These are phyloP conservation scores for Penicillium sp. DNA, from an alignment of 2,329 filamentous ascomycete genomes.

Conservation along the genomic window DNA sequence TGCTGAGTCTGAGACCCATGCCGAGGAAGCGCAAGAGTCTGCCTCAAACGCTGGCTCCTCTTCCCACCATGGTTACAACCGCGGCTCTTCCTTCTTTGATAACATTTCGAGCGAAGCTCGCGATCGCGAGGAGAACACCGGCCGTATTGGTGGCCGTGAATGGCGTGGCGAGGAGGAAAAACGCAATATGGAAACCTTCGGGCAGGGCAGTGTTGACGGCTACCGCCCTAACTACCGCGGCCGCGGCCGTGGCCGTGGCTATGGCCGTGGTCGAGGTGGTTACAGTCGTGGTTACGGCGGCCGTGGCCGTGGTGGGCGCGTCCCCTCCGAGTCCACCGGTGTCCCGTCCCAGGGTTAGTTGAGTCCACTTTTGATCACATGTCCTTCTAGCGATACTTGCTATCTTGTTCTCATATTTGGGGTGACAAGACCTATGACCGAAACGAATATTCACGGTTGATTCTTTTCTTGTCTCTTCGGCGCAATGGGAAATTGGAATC, in stretches of 20 bases:
- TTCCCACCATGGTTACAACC: conserved; percentile 68
- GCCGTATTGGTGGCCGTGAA: conserved; percentile 72
- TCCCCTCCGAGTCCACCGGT: conserved; percentile 38
- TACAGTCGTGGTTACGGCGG: conserved; percentile 43
- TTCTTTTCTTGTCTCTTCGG: conserved; percentile 22
- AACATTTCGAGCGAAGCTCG: conserved; percentile 94
- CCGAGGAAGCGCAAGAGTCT: conserved; percentile 44
- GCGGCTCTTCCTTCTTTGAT: conserved; percentile 88
- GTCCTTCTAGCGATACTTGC: conserved; percentile 21
- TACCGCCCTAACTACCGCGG: conserved; percentile 75
- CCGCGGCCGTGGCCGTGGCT: conserved; percentile 52
- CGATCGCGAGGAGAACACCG: conserved; percentile 71
- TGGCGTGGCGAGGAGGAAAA: conserved; percentile 91
- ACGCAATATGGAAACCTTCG: conserved; percentile 96
- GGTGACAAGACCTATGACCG: conserved; percentile 25
- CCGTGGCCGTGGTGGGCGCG: conserved; percentile 41
- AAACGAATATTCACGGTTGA: conserved; percentile 25
- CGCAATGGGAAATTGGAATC: conserved; percentile 27
- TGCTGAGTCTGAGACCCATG: conserved; percentile 49
- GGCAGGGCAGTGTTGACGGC: conserved; percentile 89
- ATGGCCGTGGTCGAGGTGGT: conserved; percentile 49
- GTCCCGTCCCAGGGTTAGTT: conserved; percentile 35
- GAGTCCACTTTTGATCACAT: conserved; percentile 13
- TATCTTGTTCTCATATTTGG: conserved; percentile 21
- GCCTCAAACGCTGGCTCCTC: conserved; percentile 32